Evolutionary conservation across 2,329 filamentous ascomycete species (phyloP).

Genomic region (Trichoderma afroharzianum): DNA sequence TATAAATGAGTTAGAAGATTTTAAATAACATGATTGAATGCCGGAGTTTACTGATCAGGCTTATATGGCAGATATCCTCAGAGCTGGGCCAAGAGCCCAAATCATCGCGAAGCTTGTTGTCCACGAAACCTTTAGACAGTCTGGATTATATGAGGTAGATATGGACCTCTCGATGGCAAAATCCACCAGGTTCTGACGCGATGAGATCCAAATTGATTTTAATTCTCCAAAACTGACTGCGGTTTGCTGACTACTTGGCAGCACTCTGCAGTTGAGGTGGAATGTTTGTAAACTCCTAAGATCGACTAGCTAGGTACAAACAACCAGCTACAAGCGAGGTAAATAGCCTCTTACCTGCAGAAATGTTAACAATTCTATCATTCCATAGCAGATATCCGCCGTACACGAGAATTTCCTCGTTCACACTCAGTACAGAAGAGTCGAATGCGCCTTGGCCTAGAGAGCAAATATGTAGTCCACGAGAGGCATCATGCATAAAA

Average conservation of each 20-base stretch:
- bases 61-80: not conserved
- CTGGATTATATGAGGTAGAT: not conserved
- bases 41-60: not conserved
- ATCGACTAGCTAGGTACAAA: not conserved
- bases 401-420: not conserved
- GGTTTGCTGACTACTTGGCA: not conserved
- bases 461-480: not conserved
- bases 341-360: not conserved
- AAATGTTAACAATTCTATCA: not conserved
- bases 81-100: not conserved
- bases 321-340: not conserved
- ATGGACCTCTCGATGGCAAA: not conserved
- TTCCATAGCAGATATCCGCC: not conserved
- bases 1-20: not conserved
- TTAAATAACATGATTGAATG: not conserved
- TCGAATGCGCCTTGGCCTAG: not conserved
- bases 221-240: not conserved
- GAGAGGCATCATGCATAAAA: not conserved
- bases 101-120: not conserved
- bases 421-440: not conserved
- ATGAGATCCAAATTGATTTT: not conserved
- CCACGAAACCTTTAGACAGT: not conserved
- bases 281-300: not conserved
- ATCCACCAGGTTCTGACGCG: accelerated
- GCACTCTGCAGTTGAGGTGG: not conserved